Percentiles rank a stretch among this genome's conserved stretches.
Evolutionary conservation across 352 stramenopile genomes (phyloP).

Genomic region (Globisporangium carolinianum): DNA sequence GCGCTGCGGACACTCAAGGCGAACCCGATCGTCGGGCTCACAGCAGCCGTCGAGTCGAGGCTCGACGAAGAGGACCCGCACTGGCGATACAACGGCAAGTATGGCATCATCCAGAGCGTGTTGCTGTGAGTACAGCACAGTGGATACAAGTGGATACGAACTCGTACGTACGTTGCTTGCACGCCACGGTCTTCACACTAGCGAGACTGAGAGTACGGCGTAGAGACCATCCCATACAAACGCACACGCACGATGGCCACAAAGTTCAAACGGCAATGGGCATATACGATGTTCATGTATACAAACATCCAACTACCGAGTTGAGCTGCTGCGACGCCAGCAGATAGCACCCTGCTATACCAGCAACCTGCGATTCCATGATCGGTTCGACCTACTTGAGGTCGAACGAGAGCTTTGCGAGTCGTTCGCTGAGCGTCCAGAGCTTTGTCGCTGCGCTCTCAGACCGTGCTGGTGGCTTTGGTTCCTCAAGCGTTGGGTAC

Average conservation of each 20-base stretch:
- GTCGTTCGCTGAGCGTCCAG: slow-evolving; percentile 34
- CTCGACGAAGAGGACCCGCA: slow-evolving; percentile 45
- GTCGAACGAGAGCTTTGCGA: slow-evolving; percentile 22
- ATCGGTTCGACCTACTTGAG: neutral
- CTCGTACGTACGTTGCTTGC: too few species aligned
- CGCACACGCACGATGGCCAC: too few species aligned
- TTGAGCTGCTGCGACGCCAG: too few species aligned
- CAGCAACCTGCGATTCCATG: neutral
- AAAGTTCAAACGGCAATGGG: too few species aligned
- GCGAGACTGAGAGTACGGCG: too few species aligned
- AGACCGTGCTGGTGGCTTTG: slow-evolving; percentile 21
- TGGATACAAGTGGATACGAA: too few species aligned
- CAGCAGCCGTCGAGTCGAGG: slow-evolving; percentile 25
- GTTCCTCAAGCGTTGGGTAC: slow-evolving; percentile 27
- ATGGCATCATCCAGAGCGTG: slow-evolving; percentile 62
- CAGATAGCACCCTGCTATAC: too few species aligned
- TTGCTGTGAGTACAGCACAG: slow-evolving; percentile 9
- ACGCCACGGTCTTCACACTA: too few species aligned
- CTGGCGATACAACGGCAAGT: slow-evolving; percentile 64
- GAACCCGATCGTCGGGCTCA: slow-evolving; percentile 55
- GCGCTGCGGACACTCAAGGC: slow-evolving; percentile 71
- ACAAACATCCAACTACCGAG: too few species aligned
- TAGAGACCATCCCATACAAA: too few species aligned
- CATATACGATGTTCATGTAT: too few species aligned
- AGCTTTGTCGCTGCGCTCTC: slow-evolving; percentile 20